These are phyloP conservation scores for Neonectria neomacrospora DNA, from an alignment of 2,329 filamentous ascomycete species.

Conservation along the genomic window DNA sequence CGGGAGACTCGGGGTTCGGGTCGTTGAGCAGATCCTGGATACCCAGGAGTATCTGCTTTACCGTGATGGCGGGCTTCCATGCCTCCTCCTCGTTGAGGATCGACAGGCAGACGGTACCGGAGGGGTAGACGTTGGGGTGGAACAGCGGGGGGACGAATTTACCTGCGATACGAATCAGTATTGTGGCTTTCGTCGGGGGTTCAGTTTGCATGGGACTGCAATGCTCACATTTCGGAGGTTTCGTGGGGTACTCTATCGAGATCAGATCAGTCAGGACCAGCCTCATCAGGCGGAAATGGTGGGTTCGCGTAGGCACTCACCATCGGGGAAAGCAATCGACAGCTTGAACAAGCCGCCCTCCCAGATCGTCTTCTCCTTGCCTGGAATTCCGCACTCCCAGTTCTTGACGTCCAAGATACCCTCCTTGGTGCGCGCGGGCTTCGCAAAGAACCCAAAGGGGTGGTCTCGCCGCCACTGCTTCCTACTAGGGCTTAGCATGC, in stretches of 20 bases:
- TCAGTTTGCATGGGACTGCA: neutral
- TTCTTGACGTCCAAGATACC: conserved; percentile 91
- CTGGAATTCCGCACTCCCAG: conserved; percentile 97
- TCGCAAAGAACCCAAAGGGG: conserved; percentile 96
- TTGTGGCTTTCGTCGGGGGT: neutral
- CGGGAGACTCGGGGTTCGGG: conserved; percentile 95
- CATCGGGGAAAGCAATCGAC: conserved; percentile 91
- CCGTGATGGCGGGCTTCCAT: conserved; percentile 98
- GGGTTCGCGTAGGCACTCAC: conserved; percentile 60
- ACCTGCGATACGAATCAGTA: conserved; percentile 64
- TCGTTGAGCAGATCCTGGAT: conserved; percentile 97
- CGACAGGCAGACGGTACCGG: conserved; percentile 94
- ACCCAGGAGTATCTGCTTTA: conserved; percentile 96
- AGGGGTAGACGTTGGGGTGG: conserved; percentile 98
- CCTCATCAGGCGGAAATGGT: conserved; percentile 12
- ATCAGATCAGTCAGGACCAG: conserved; percentile 28
- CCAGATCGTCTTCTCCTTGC: conserved; percentile 97
- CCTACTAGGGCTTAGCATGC: conserved; percentile 59
- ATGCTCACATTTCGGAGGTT: conserved; percentile 93
- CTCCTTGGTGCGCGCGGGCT: conserved; percentile 81
- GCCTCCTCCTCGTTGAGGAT: conserved; percentile 98
- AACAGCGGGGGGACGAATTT: conserved; percentile 97
- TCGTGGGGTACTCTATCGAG: conserved; percentile 89
- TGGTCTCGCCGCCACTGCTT: conserved; percentile 98
- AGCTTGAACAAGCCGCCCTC: conserved; percentile 98